Conservation (phyloP, 2,329 filamentous ascomycete genomes). For the Trichoderma aggressivum region DNA sequence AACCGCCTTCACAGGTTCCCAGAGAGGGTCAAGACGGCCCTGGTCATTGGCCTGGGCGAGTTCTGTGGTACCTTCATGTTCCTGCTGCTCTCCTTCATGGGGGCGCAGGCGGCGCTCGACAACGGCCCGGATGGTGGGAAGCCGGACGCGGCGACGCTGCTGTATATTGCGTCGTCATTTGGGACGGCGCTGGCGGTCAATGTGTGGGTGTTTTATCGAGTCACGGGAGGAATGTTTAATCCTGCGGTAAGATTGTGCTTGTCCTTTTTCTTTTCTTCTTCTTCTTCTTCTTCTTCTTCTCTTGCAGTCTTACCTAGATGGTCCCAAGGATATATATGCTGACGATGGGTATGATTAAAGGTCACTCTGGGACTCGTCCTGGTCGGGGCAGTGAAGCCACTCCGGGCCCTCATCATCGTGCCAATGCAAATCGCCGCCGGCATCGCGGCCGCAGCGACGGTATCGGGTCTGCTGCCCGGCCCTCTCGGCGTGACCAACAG, state of each 20-base stretch:
- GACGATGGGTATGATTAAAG: constrained; percentile 24
- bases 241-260: constrained; percentile 41
- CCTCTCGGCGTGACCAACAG: constrained; percentile 52
- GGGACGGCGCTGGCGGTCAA: constrained; percentile 50
- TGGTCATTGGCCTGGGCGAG: constrained; percentile 39
- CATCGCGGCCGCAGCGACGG: constrained; percentile 57
- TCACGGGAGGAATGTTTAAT: constrained; percentile 52
- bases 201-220: constrained; percentile 56
- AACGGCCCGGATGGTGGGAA: constrained; percentile 29
- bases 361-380: constrained; percentile 57
- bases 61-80: constrained; percentile 55
- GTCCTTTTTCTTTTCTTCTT: neutral
- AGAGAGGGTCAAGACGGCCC: neutral
- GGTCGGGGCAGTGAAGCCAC: constrained; percentile 51
- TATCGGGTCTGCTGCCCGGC: constrained; percentile 55
- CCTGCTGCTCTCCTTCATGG: constrained; percentile 43
- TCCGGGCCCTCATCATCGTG: constrained; percentile 51
- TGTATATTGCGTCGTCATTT: constrained; percentile 51
- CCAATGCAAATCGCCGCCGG: constrained; percentile 56
- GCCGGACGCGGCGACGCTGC: constrained; percentile 35
- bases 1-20: neutral
- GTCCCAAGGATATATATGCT: neutral
- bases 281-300: neutral
- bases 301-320: neutral
- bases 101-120: constrained; percentile 37